Base-by-base conservation (phyloP, 2,329 filamentous ascomycete genomes). In the Fusarium cyanostomum region DNA sequence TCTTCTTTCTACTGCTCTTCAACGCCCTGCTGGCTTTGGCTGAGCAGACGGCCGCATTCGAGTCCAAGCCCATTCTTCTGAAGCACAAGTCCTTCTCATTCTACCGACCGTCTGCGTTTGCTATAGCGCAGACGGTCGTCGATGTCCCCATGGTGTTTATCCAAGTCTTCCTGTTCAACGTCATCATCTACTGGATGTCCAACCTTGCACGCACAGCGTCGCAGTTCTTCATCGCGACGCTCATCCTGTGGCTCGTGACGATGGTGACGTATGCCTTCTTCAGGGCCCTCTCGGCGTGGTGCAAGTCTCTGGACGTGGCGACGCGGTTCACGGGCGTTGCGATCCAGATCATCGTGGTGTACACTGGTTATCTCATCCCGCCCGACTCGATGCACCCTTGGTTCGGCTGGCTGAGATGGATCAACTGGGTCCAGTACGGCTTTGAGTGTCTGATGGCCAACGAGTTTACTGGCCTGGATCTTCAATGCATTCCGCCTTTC, bases 171-270 rank as follows among this genome's bases (percentile, higher is more conserved):
- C 77, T 86, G 16, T 94, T 93, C 77, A 90, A 90, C 60, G 43
- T 92, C 34, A 83, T 89, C 15, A 80, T 94, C 33, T 94, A 94
- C 78, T 94, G 93, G 75, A 89, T 94, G 88, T 85, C 88, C 0
- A 87, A 89, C 46, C 80, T 94, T 2, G 82, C 88, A 50, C 79
- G 88, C 26, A 84, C 86, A 26, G 82, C 89, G 0, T 88, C 86
- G 38, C 82, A 89, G 21, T 91, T 90, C 73, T 91, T 89, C 71
- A 87, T 89, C 51, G 85, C 86, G 66, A 83, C 86, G 58, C 74
- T 90, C 1, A 86, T 90, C 60, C 82, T 86, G 0, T 88, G 86
- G 73, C 74, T 83, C 1, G 81, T 82, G 11, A 87, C 82, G 0
- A 80, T 89, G 58, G 78, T 79, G 15, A 84, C 89, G 74, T 84